Conservation (phyloP, 108 stramenopile species). For the Bacterosira constricta region DNA sequence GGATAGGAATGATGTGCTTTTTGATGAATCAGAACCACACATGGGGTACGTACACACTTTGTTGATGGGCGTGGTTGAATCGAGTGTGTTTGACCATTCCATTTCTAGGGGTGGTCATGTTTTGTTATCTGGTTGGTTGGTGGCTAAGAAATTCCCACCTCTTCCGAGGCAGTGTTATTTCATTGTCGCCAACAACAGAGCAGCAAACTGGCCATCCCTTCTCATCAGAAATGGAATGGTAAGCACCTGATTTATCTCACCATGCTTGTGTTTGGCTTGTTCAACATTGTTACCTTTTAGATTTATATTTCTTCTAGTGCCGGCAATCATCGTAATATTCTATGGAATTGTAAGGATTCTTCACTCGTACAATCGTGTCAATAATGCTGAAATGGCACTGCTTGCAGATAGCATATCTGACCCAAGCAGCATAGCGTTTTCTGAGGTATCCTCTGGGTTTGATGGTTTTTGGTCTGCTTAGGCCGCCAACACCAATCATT, state of each 20-base stretch:
- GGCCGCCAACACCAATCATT: not conserved
- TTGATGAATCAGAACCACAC: constrained; percentile 32
- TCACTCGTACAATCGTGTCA: constrained; percentile 19
- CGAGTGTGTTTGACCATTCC: constrained; percentile 24
- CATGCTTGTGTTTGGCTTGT: not conserved
- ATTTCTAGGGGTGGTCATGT: constrained; percentile 3
- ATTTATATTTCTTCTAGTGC: constrained; percentile 27
- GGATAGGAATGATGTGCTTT: constrained; percentile 33
- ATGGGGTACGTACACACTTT: constrained; percentile 36
- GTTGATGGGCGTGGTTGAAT: not conserved
- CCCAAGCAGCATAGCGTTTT: not conserved
- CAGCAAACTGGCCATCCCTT: not conserved
- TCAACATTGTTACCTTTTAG: constrained; percentile 16
- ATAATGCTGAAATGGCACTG: constrained; percentile 14
- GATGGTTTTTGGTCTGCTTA: constrained; percentile 1
- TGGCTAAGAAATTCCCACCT: too few species aligned
- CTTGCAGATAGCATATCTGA: constrained; percentile 13
- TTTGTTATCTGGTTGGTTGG: not conserved
- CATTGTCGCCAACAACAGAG: not conserved
- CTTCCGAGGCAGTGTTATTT: too few species aligned
- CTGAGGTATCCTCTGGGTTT: constrained; percentile 8
- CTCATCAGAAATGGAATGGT: constrained; percentile 31
- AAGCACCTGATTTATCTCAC: constrained; percentile 27
- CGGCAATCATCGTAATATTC: constrained; percentile 12
- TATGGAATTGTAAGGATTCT: constrained; percentile 14